Evolutionary conservation across 805 yeast genomes (phyloP), one percentile per base, ranked within the genome.

Genomic region (Ogataea saltuana): DNA sequence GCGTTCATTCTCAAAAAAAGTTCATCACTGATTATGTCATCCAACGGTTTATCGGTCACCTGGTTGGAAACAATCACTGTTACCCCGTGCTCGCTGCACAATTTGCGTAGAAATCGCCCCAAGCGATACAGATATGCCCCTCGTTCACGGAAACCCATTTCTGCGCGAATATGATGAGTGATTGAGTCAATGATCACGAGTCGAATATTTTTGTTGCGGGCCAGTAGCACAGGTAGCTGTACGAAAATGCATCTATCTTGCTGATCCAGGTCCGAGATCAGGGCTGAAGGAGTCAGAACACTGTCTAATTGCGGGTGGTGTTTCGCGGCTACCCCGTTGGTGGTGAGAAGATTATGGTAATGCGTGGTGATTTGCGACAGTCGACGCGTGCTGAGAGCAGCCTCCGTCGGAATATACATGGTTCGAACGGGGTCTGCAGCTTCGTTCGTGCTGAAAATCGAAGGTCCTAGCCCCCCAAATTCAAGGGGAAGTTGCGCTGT

Each of bases 361-460:
- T 62, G 55, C 4, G 49, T 46, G 15, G 59, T 45, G 2, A 81
- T 69, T 46, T 76, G 75, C n/a, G 67, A 57, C 33, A 89, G 61
- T 44, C 97, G 64, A 35, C 72, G 69, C 0, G 93, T 84, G 46
- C 85, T 85, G 22, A 87, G 54, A 12, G 78, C 76, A 3, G 85
- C 76, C 58, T 90, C 97, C 0, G 97, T 90, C 0, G 88, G 76
- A 0, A 90, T 79, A 55, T 75, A 84, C n/a, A 89, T 76, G n/a
- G 80, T 76, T 12, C 16, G 36, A 22, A 33, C 19, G 17, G 19
- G 26, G 16, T 11, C 19, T 40, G 35, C 25, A 4, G 12, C 9
- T 11, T 11, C 22, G 13, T 16, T 6, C 6, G 31, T 11, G 12
- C 43, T 48, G 39, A 60, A 61, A 1, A 63, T 45, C 2, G 65